Percentiles rank a stretch among this genome's conserved stretches.
phyloP scores from a whole-genome alignment of 2,329 filamentous ascomycete species.

The Claviceps cyperi region DNA sequence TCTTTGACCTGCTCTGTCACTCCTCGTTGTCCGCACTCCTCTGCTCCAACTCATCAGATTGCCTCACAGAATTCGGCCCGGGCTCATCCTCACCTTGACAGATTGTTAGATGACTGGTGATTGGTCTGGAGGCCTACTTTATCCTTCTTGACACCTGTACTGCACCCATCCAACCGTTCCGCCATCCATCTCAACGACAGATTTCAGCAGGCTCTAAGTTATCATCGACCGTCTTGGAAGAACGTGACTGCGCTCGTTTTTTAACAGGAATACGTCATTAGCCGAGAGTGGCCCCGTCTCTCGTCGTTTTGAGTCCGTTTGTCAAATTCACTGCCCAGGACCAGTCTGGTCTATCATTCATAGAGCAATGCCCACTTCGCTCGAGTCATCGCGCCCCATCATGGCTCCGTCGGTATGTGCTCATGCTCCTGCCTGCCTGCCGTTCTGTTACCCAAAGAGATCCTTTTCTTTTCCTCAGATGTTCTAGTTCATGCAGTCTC shows the following conservation, averaged over 20 bases:
- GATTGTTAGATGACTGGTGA: neutral
- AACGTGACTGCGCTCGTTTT: neutral
- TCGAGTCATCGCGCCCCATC: conserved; percentile 46
- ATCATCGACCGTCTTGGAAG: neutral
- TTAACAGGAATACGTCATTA: neutral
- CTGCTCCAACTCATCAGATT: neutral
- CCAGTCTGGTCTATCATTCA: neutral
- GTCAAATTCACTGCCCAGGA: neutral
- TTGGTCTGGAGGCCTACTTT: neutral
- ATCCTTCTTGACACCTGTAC: neutral
- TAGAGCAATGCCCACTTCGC: conserved; percentile 37
- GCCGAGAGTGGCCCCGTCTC: neutral
- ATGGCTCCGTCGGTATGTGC: conserved; percentile 47
- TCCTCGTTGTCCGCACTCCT: neutral
- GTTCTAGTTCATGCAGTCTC: neutral
- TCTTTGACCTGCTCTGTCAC: neutral
- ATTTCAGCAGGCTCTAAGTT: neutral
- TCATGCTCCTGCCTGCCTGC: neutral
- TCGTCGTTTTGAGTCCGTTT: neutral
- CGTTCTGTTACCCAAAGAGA: neutral
- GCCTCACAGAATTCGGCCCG: neutral
- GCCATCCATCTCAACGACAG: neutral
- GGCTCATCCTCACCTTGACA: neutral
- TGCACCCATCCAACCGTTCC: neutral
- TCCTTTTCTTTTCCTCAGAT: neutral